These are phyloP conservation scores for Knoxdaviesia capensis DNA, from an alignment of 2,329 filamentous ascomycete species.

Conservation along the genomic window DNA sequence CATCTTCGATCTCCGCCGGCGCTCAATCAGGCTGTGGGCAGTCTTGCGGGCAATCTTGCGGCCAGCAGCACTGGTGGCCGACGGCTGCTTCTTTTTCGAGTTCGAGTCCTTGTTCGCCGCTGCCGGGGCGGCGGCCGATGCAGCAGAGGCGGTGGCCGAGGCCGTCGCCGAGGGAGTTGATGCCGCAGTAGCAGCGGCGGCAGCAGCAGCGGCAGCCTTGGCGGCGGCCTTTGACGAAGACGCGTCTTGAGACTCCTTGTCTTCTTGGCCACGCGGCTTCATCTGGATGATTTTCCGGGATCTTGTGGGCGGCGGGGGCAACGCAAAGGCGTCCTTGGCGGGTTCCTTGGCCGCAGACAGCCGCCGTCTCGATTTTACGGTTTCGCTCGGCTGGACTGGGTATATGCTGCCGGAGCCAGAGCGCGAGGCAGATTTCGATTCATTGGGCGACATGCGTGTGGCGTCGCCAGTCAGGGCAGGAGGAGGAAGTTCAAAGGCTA, in stretches of 20 bases:
- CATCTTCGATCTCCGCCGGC: conserved; percentile 84
- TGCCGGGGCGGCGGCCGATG: conserved; percentile 1
- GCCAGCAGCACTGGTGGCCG: conserved; percentile 63
- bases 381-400: conserved; percentile 27
- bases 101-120: conserved; percentile 3
- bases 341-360: conserved; percentile 22
- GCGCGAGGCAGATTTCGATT: background rate
- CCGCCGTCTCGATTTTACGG: conserved; percentile 32
- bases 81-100: conserved; percentile 59
- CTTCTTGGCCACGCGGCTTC: conserved; percentile 44
- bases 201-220: conserved; percentile 3
- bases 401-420: conserved; percentile 10
- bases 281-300: conserved; percentile 96
- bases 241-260: conserved; percentile 8
- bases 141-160: background rate
- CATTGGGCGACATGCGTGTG: conserved; percentile 18
- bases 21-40: conserved; percentile 86
- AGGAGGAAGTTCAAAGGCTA: conserved; percentile 56
- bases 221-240: background rate
- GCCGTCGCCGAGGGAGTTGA: conserved; percentile 2
- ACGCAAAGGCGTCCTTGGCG: conserved; percentile 47
- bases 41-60: conserved; percentile 91
- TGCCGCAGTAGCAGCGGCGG: conserved; percentile 4
- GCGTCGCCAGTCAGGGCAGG: conserved; percentile 39
- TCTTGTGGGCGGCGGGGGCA: conserved; percentile 81